phyloP scores from a whole-genome alignment of 306 rosid genomes.

The Echinosophora koreensis region DNA sequence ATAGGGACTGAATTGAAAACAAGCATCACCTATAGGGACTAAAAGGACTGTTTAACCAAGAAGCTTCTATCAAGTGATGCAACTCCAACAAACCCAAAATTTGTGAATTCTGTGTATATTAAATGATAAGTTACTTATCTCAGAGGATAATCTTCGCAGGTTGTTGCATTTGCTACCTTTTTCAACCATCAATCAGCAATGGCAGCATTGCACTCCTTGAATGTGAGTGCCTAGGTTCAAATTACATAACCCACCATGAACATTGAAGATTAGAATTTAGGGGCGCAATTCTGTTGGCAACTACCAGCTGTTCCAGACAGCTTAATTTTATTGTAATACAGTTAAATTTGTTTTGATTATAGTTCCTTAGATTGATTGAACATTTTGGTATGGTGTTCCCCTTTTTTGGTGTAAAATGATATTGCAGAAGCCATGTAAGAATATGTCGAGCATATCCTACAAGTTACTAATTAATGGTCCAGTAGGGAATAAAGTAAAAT shows the following conservation, averaged over 20 bases:
- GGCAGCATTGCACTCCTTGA: constrained; percentile 77
- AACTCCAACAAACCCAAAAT: too few relatives aligned
- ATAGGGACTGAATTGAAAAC: too few relatives aligned
- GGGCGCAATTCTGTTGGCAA: not conserved
- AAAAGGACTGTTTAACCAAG: too few relatives aligned
- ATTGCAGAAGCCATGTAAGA: constrained; percentile 10
- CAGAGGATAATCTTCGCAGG: constrained; percentile 58
- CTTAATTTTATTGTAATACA: not conserved
- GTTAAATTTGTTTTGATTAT: not conserved
- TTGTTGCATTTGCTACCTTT: constrained; percentile 95
- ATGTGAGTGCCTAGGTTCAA: constrained; percentile 62
- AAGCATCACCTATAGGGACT: not conserved
- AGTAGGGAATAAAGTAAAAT: not conserved
- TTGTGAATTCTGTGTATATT: not conserved
- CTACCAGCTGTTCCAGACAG: not conserved
- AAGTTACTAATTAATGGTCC: not conserved
- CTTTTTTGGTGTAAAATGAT: not conserved
- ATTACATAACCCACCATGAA: not conserved
- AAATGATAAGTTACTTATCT: not conserved
- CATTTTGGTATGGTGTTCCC: not conserved
- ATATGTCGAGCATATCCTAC: constrained; percentile 26
- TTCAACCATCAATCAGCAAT: constrained; percentile 89
- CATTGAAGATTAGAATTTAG: constrained; percentile 6
- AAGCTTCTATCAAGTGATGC: too few relatives aligned
- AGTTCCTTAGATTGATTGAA: constrained; percentile 31